These are phyloP conservation scores for Euphorbia tirucalli DNA, from an alignment of 345 rosid genomes.

Conservation along the genomic window DNA sequence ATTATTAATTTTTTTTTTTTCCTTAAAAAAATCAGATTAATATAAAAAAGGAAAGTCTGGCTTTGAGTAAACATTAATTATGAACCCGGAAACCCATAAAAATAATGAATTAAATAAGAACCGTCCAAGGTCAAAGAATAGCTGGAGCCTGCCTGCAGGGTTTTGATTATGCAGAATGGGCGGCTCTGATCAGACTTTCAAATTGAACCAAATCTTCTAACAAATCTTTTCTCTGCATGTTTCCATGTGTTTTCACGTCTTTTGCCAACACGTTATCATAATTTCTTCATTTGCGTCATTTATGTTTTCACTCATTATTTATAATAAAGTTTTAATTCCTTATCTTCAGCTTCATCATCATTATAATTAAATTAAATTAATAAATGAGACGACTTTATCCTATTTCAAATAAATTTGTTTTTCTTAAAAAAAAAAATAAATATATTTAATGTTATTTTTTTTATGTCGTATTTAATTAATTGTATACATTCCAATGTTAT, in stretches of 20 bases:
- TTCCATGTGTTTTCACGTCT: conserved; percentile 4
- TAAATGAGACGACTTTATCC: too few species aligned
- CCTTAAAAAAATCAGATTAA: background rate
- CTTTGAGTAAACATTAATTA: background rate
- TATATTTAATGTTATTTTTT: too few species aligned
- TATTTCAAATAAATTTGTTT: too few species aligned
- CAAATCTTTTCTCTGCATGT: background rate
- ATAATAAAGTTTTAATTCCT: background rate
- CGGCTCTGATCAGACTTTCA: conserved; percentile 2
- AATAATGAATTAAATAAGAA: background rate
- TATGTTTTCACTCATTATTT: background rate
- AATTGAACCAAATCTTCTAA: background rate
- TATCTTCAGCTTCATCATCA: background rate
- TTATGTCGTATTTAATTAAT: too few species aligned
- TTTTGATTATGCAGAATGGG: background rate
- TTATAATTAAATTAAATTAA: too few species aligned
- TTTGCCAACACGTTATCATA: background rate
- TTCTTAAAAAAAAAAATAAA: too few species aligned
- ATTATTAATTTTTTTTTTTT: too few species aligned
- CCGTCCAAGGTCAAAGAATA: conserved; percentile 3
- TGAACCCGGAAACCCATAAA: background rate
- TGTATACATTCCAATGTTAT: too few species aligned
- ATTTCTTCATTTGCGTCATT: background rate
- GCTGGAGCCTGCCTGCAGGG: background rate
- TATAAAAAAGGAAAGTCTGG: too few species aligned